Evolutionary conservation across 768 basidiomycete species (phyloP), one percentile per base, ranked within the genome.

Genomic region (Stropharia rugosoannulata): DNA sequence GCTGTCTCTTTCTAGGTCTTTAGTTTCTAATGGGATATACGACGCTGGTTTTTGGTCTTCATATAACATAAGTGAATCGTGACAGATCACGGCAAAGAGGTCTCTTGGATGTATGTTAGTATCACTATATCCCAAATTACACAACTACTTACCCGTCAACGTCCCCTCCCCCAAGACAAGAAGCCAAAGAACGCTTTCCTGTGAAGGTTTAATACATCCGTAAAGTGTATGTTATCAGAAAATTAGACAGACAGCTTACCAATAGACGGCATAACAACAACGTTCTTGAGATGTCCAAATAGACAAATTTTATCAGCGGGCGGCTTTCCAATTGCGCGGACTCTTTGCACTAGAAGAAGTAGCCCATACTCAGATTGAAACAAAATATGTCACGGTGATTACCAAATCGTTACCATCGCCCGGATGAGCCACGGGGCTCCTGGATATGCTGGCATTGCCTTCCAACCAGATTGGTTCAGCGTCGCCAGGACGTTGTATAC

Each of bases 371-470:
- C 50, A 49, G 22, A 19, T 22, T 13, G 11, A 27, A 16, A 39
- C 27, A 22, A n/a, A 12, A 25, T 46, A 39, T 15, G 38, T 15
- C 56, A 48, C 32, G 13, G 7, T 8, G 39, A 44, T 36, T 12
- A 22, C 22, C 4, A 7, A 36, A 36, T 39, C 16, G 58, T 70
- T 54, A 62, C 89, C 83, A 64, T 91, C 90, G 12, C 90, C 90
- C 5, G 87, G 83, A 65, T 92, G 89, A 16, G 82, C 80, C 5
- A 88, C 83, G 5, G 91, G 91, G 66, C 84, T 90, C 54, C 90
- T 75, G 5, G 83, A 86, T 46, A 92, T 83, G 37, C 79, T 75
- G 55, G 82, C 82, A 54, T 75, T 71, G 27, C 91, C 90, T 64
- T 80, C 67, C 4, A 92, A 65, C 72, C 80, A 88, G 11, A 59